Conservation (phyloP, 805 yeast species). For the Wickerhamomyces pijperi region DNA sequence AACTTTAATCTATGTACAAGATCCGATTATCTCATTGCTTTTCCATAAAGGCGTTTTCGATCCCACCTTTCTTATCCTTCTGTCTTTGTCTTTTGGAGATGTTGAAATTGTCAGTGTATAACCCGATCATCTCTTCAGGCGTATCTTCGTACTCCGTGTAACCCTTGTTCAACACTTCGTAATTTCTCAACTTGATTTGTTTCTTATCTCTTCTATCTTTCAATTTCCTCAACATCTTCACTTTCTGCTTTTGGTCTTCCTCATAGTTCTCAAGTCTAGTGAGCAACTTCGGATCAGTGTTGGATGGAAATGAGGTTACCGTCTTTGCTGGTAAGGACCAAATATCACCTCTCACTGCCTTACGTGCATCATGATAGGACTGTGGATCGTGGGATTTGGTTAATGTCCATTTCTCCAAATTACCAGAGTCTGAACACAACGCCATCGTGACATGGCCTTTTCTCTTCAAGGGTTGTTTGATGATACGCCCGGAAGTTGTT, state of each 20-base stretch:
- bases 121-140: constrained; percentile 15
- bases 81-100: constrained; percentile 16
- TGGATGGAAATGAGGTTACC: constrained; percentile 25
- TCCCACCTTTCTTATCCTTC: constrained; percentile 13
- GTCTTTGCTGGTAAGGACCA: constrained; percentile 72
- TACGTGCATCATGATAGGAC: constrained; percentile 83
- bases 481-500: constrained; percentile 45
- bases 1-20: no score
- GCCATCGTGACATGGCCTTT: constrained; percentile 76
- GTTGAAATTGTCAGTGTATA: constrained; percentile 16
- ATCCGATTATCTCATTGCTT: no score
- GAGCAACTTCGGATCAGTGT: constrained; percentile 18
- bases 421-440: constrained; percentile 71
- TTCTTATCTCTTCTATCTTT: constrained; percentile 9
- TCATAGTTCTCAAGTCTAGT: constrained; percentile 25
- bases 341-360: constrained; percentile 71
- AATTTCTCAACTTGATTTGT: constrained; percentile 6
- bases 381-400: constrained; percentile 68
- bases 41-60: not conserved
- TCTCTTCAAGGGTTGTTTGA: constrained; percentile 61
- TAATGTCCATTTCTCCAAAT: constrained; percentile 77
- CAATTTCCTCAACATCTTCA: constrained; percentile 8
- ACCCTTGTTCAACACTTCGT: constrained; percentile 5
- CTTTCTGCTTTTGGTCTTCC: constrained; percentile 14
- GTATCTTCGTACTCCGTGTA: constrained; percentile 5